A percentile compares a stretch with the other conserved stretches of the same genome.
Evolutionary conservation across 2,329 filamentous ascomycete genomes (phyloP).

Genomic region (Stachybotrys chartarum): DNA sequence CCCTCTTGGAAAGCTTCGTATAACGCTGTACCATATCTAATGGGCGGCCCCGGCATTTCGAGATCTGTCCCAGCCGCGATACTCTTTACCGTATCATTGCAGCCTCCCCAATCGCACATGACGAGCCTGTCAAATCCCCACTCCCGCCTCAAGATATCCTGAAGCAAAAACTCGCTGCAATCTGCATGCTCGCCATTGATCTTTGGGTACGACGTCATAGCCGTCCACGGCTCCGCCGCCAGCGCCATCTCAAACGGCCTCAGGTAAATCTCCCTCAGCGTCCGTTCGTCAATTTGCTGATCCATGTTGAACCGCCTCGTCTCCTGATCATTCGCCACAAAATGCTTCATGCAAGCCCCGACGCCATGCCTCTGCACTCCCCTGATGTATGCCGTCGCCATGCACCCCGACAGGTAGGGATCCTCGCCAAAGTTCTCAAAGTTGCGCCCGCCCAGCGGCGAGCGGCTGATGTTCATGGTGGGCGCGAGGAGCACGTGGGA

Average conservation of each 20-base stretch:
- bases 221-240: conserved; percentile 24
- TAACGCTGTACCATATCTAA: too few species aligned
- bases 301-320: conserved; percentile 6
- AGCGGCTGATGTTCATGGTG: conserved; percentile 27
- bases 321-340: conserved; percentile 27
- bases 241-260: conserved; percentile 29
- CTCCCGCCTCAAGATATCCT: conserved; percentile 25
- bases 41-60: too few species aligned
- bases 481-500: conserved; percentile 50
- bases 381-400: conserved; percentile 18
- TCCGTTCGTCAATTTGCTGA: conserved; percentile 5
- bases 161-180: conserved; percentile 5
- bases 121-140: conserved; percentile 27
- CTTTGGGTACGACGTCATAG: conserved; percentile 17
- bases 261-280: conserved; percentile 13
- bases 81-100: background rate
- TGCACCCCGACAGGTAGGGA: conserved; percentile 28
- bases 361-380: conserved; percentile 29
- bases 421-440: conserved; percentile 22
- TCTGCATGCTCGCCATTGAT: conserved; percentile 30
- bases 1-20: too few species aligned
- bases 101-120: conserved; percentile 15
- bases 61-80: too few species aligned
- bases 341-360: conserved; percentile 26
- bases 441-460: conserved; percentile 30